Evolutionary conservation across 352 stramenopile genomes (phyloP).

Genomic region (Hyaloperonospora arabidopsidis): DNA sequence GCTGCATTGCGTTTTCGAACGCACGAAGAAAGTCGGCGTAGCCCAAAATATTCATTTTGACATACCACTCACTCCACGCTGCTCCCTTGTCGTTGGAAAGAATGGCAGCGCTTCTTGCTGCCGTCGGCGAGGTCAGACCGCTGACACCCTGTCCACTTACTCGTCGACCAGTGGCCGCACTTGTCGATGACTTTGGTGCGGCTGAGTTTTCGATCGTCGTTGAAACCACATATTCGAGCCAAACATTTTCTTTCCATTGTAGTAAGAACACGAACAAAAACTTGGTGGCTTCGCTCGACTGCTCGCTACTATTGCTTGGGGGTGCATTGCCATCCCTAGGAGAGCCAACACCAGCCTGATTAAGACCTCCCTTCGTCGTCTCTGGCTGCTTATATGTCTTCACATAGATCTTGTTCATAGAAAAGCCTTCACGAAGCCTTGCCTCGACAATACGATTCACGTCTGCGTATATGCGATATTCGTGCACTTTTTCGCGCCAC

Average conservation of each 20-base stretch:
- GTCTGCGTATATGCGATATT: constrained; percentile 80
- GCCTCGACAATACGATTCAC: constrained; percentile 78
- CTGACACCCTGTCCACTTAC: constrained; percentile 23
- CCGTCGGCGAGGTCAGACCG: constrained; percentile 13
- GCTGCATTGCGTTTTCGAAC: constrained; percentile 62
- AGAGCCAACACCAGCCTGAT: constrained; percentile 10
- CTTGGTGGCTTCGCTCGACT: constrained; percentile 40
- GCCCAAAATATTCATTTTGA: constrained; percentile 81
- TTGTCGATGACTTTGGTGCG: constrained; percentile 3
- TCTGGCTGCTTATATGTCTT: constrained; percentile 38
- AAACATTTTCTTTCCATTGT: constrained; percentile 86
- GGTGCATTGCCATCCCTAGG: constrained; percentile 5
- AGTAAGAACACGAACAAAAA: constrained; percentile 77
- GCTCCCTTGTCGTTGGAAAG: constrained; percentile 38
- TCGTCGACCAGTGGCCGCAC: constrained; percentile 11
- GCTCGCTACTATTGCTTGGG: constrained; percentile 5
- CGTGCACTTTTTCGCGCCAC: constrained; percentile 84
- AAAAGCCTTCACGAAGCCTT: constrained; percentile 73
- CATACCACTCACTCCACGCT: constrained; percentile 71
- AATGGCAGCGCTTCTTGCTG: constrained; percentile 23
- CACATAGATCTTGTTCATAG: constrained; percentile 72
- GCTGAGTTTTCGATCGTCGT: constrained; percentile 46
- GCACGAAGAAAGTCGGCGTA: constrained; percentile 74
- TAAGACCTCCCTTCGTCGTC: constrained; percentile 10
- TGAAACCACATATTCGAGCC: constrained; percentile 82